Conservation (phyloP, 2,329 filamentous ascomycete genomes). For the Hymenoscyphus fraxineus region DNA sequence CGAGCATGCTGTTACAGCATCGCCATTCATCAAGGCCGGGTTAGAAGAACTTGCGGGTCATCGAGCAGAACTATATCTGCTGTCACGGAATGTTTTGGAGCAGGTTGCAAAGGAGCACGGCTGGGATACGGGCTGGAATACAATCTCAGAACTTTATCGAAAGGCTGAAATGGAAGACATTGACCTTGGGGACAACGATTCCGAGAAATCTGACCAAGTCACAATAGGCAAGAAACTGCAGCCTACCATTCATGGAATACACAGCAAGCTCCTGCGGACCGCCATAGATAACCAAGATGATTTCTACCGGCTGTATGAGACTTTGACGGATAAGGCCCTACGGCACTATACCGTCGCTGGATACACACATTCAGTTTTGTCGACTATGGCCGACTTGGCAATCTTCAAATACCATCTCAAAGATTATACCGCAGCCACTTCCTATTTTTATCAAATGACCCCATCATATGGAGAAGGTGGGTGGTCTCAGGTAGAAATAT, state of each 20-base stretch:
- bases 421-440: slow-evolving; percentile 70
- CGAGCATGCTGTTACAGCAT: slow-evolving; percentile 39
- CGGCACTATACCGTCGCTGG: slow-evolving; percentile 79
- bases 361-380: slow-evolving; percentile 72
- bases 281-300: slow-evolving; percentile 59
- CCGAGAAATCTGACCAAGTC: slow-evolving; percentile 2
- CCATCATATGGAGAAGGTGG: slow-evolving; percentile 73
- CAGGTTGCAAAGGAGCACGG: slow-evolving; percentile 65
- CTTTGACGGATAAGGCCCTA: slow-evolving; percentile 78
- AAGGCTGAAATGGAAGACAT: slow-evolving; percentile 52
- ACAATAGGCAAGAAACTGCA: slow-evolving; percentile 1
- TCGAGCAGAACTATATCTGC: slow-evolving; percentile 74
- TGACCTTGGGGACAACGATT: slow-evolving; percentile 41
- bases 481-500: slow-evolving; percentile 77
- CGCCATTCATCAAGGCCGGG: slow-evolving; percentile 57
- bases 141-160: slow-evolving; percentile 45
- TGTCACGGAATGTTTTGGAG: slow-evolving; percentile 77
- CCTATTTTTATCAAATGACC: slow-evolving; percentile 74
- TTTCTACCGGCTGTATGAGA: slow-evolving; percentile 67
- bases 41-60: slow-evolving; percentile 78
- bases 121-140: slow-evolving; percentile 75
- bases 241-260: slow-evolving; percentile 44
- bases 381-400: slow-evolving; percentile 78
- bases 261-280: slow-evolving; percentile 54
- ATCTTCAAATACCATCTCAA: slow-evolving; percentile 74